phyloP scores from a whole-genome alignment of 31 red algal species.

The Porphyra umbilicalis region DNA sequence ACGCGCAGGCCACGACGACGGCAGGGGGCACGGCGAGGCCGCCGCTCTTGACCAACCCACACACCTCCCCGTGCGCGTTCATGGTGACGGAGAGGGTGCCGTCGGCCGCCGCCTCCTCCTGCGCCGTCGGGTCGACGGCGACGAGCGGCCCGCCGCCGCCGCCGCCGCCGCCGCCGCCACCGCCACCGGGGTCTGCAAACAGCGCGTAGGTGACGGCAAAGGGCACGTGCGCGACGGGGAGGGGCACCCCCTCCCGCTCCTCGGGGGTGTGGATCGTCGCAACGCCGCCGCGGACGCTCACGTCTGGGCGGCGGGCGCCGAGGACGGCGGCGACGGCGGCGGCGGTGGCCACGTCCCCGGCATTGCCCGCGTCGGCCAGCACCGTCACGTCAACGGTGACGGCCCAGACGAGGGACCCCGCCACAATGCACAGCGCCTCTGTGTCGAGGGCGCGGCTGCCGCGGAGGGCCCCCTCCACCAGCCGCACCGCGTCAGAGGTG shows the following conservation, averaged over 20 bases:
- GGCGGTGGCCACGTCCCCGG: conserved; percentile 52
- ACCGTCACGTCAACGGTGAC: conserved; percentile 71
- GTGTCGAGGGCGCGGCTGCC: conserved; percentile 55
- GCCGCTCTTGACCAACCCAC: conserved; percentile 73
- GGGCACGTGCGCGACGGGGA: conserved; percentile 74
- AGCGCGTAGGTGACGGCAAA: conserved; percentile 61
- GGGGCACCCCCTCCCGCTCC: conserved; percentile 64
- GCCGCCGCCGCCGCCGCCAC: conserved; percentile 1
- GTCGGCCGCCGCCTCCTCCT: conserved; percentile 51
- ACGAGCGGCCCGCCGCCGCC: not conserved
- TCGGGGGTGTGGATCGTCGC: conserved; percentile 51
- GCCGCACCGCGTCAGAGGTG: conserved; percentile 22
- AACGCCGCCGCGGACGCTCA: conserved; percentile 53
- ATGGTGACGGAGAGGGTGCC: conserved; percentile 65
- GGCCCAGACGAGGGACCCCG: conserved; percentile 68
- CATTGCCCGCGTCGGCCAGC: conserved; percentile 70
- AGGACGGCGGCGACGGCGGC: conserved; percentile 67
- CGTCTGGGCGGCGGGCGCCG: conserved; percentile 67
- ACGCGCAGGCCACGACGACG: conserved; percentile 20
- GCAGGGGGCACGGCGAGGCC: conserved; percentile 22
- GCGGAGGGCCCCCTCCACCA: conserved; percentile 48
- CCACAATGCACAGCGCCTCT: conserved; percentile 66
- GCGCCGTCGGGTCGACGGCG: conserved; percentile 49
- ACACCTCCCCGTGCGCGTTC: conserved; percentile 79
- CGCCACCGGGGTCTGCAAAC: conserved; percentile 39